These are phyloP conservation scores for Ophiocordyceps robertsii DNA, from an alignment of 2,329 filamentous ascomycete genomes.

Conservation along the genomic window DNA sequence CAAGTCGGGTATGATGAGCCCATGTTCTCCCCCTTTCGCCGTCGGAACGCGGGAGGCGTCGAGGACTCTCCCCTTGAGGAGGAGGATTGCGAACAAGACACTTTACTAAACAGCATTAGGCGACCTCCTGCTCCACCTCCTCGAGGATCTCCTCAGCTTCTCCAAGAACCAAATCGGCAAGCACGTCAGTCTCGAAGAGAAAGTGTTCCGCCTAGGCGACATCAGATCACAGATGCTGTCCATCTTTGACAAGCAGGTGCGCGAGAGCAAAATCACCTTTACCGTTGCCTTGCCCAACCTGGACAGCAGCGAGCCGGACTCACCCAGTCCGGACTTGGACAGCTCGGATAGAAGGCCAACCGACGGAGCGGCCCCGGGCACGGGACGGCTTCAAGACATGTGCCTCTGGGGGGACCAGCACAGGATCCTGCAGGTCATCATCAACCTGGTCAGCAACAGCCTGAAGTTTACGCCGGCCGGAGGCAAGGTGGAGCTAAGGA, in stretches of 20 bases:
- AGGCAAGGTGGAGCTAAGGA: constrained; percentile 62
- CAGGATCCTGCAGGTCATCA: constrained; percentile 81
- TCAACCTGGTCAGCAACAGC: constrained; percentile 84
- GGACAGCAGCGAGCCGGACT: background rate
- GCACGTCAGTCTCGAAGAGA: constrained; percentile 67
- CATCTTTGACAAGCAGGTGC: constrained; percentile 83
- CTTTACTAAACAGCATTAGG: constrained; percentile 11
- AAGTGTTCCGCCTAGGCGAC: constrained; percentile 71
- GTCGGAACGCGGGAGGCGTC: background rate
- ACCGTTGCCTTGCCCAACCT: constrained; percentile 44
- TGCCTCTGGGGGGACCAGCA: constrained; percentile 88
- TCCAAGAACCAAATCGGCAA: constrained; percentile 92
- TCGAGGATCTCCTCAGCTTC: constrained; percentile 84
- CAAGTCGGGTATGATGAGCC: constrained; percentile 29
- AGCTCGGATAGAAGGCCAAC: constrained; percentile 34
- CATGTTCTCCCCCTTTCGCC: background rate
- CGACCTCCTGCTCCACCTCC: constrained; percentile 69
- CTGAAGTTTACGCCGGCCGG: constrained; percentile 77
- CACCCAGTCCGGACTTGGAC: background rate
- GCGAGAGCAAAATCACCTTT: constrained; percentile 64
- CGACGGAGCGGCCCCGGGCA: constrained; percentile 49
- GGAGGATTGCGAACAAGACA: no score
- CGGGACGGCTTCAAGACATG: constrained; percentile 68
- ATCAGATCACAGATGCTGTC: constrained; percentile 69
- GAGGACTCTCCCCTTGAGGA: no score